Evolutionary conservation across 2,329 filamentous ascomycete species (phyloP).

Genomic region (Fusarium dimerum): DNA sequence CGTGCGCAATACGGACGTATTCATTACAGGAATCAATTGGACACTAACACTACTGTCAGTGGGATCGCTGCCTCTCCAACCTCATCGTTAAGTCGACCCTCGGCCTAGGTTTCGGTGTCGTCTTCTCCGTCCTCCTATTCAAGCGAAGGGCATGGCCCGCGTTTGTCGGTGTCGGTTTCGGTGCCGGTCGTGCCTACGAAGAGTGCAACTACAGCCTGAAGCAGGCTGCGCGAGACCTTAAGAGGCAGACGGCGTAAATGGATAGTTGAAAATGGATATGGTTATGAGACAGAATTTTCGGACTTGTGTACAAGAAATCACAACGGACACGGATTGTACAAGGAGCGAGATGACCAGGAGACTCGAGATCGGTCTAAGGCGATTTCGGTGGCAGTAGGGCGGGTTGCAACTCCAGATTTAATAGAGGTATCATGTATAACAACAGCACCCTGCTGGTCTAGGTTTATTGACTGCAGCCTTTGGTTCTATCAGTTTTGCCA

Average conservation of each 20-base stretch:
- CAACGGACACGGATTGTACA: constrained; percentile 27
- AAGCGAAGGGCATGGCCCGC: constrained; percentile 97
- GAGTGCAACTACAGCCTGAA: constrained; percentile 88
- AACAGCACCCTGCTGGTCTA: constrained; percentile 11
- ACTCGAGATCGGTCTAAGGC: constrained; percentile 20
- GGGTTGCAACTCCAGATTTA: constrained; percentile 30
- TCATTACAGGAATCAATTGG: background rate
- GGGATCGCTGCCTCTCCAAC: constrained; percentile 98
- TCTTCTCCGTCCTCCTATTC: constrained; percentile 98
- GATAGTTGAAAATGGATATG: background rate
- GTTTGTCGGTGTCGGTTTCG: constrained; percentile 92
- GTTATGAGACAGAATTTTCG: constrained; percentile 3
- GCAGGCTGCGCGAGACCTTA: constrained; percentile 59
- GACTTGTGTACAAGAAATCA: constrained; percentile 21
- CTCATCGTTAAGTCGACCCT: constrained; percentile 95
- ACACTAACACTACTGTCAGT: constrained; percentile 56
- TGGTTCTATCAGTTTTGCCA: background rate
- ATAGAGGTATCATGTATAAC: constrained; percentile 39
- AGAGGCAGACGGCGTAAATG: constrained; percentile 48
- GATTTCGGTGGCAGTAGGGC: constrained; percentile 28
- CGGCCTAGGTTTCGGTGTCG: constrained; percentile 94
- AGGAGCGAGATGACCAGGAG: constrained; percentile 16
- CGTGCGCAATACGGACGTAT: background rate
- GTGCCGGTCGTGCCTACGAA: constrained; percentile 94
- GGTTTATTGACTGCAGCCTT: background rate